Base-by-base conservation (phyloP, 306 rosid genomes). In the Phaseolus lunatus region DNA sequence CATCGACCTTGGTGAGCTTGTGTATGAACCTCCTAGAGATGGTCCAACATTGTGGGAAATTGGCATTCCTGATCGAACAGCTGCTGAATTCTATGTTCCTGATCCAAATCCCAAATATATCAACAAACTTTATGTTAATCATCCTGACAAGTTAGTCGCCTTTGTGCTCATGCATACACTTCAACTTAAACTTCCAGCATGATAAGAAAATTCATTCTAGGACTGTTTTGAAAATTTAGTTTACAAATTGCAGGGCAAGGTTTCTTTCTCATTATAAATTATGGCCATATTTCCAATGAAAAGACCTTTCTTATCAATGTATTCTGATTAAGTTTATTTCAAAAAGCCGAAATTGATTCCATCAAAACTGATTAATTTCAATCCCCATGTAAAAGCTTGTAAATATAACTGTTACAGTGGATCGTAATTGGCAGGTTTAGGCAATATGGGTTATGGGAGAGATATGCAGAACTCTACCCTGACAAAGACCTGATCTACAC, bases 21-120 rank as follows among this genome's bases (percentile, higher is more conserved):
- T 88, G 2, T 90, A 84, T 73, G 89, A 90, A 26, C 91, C 97
- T 4, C 97, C 89, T 47, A 90, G 98, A 85, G 87, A 86, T 76
- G 98, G 96, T 5, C 90, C 96, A 9, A 94, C 98, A 29, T 56
- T 89, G 53, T 94, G 98, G 98, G 98, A 94, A 90, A 94, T 94
- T 63, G 97, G 97, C 56, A 74, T 86, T 49, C 98, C 98, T 12
- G 92, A 94, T 80, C 97, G 97, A 24, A 76, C 95, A 13, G 97
- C 97, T 48, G 88, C 88, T 23, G 96, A 92, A 70, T 92, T 94
- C 80, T 92, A 83, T 68, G 82, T 90, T 67, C 97, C 97, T 16
- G 93, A 90, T 81, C 96, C 98, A 35, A 77, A 89, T 79, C 96
- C 95, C 19, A 89, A 73, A 58, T 90, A 89, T 37, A 79, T 90